phyloP scores from a whole-genome alignment of 495 filamentous ascomycete genomes.

The Penicillium ochrochloron region DNA sequence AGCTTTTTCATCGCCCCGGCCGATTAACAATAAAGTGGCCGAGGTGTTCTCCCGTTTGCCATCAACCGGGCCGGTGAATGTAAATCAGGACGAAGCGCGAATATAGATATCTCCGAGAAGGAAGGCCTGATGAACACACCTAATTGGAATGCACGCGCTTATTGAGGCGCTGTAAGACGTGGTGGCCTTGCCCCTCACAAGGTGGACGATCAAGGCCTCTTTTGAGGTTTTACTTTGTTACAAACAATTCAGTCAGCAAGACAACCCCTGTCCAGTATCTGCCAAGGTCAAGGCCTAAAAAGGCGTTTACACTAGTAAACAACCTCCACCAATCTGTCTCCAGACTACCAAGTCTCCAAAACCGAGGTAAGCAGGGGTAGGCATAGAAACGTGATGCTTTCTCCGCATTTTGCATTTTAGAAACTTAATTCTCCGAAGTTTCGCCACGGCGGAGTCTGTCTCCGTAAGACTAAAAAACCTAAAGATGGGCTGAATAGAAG shows the following conservation, averaged over 20 bases:
- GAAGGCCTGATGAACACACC: not conserved
- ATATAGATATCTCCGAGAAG: not conserved
- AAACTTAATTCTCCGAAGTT: not conserved
- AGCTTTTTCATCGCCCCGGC: not conserved
- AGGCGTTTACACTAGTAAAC: constrained; percentile 1
- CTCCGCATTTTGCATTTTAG: not conserved
- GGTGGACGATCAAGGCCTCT: not conserved
- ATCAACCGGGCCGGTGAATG: not conserved
- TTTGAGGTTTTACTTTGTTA: not conserved
- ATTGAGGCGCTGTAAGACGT: not conserved
- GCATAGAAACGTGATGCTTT: not conserved
- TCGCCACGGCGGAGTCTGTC: not conserved
- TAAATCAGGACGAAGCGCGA: not conserved
- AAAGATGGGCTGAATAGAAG: no score
- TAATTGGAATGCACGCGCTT: not conserved
- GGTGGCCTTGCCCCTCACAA: not conserved
- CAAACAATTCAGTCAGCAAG: not conserved
- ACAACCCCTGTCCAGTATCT: not conserved
- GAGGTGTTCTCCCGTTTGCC: not conserved
- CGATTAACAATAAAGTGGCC: not conserved
- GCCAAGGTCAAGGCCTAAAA: not conserved
- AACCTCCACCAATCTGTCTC: not conserved
- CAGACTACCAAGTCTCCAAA: not conserved
- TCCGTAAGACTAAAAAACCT: not conserved
- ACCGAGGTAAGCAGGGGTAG: not conserved